Evolutionary conservation across 495 filamentous ascomycete genomes (phyloP).

Genomic region (Aspergillus kassunensis): DNA sequence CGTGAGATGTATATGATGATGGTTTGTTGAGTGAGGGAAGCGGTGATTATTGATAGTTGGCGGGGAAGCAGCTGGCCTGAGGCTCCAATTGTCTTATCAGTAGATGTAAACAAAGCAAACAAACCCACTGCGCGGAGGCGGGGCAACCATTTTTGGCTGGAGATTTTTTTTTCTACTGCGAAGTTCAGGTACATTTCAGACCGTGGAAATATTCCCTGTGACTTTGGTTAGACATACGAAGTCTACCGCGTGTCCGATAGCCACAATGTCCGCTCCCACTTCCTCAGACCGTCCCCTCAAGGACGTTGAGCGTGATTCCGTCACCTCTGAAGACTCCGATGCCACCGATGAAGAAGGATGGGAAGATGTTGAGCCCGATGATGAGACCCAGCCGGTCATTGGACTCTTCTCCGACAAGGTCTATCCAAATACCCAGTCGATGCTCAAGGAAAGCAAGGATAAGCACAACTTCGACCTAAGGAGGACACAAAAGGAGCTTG

Average conservation of each 20-base stretch:
- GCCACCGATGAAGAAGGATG: slow-evolving; percentile 64
- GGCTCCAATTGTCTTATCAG: slow-evolving; percentile 8
- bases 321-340: slow-evolving; percentile 44
- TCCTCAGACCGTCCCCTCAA: slow-evolving; percentile 20
- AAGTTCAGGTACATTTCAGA: background rate
- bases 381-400: slow-evolving; percentile 60
- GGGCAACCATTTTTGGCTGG: slow-evolving; percentile 32
- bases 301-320: slow-evolving; percentile 30
- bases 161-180: slow-evolving; percentile 1
- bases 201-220: slow-evolving; percentile 2
- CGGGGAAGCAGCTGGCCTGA: slow-evolving; percentile 21
- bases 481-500: slow-evolving; percentile 56
- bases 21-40: slow-evolving; percentile 12
- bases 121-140: slow-evolving; percentile 26
- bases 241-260: too few relatives aligned
- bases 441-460: slow-evolving; percentile 70
- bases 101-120: slow-evolving; percentile 34
- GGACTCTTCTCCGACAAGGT: slow-evolving; percentile 67
- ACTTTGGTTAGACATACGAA: too few relatives aligned
- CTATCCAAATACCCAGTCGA: slow-evolving; percentile 59
- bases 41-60: slow-evolving; percentile 25
- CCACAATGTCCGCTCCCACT: slow-evolving; percentile 30
- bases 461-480: slow-evolving; percentile 73
- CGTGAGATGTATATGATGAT: background rate
- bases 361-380: slow-evolving; percentile 73